Percentiles rank a stretch among this genome's conserved stretches.
These are phyloP conservation scores for Ochetophila trinervis DNA, from an alignment of 306 rosid genomes.

Conservation along the genomic window DNA sequence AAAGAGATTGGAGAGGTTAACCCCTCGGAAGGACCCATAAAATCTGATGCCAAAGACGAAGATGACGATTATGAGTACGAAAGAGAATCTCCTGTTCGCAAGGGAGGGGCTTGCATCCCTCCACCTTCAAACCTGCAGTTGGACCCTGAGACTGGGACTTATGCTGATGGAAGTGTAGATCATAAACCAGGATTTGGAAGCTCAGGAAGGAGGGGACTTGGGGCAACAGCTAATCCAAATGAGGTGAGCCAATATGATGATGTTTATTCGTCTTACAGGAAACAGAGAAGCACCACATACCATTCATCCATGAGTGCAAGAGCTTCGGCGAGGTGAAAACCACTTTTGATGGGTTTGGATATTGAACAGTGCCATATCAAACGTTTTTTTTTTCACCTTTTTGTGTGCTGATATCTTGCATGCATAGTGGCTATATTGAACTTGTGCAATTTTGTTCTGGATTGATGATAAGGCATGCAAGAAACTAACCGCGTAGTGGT, in stretches of 20 bases:
- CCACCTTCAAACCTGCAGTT: slow-evolving; percentile 89
- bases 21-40: slow-evolving; percentile 87
- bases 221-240: slow-evolving; percentile 79
- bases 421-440: too few relatives aligned
- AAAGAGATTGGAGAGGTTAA: slow-evolving; percentile 95
- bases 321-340: slow-evolving; percentile 55
- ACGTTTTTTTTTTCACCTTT: background rate
- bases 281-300: slow-evolving; percentile 91
- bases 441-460: too few relatives aligned
- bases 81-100: slow-evolving; percentile 50
- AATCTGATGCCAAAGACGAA: slow-evolving; percentile 64
- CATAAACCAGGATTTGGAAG: slow-evolving; percentile 61
- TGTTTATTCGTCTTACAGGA: slow-evolving; percentile 93
- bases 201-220: slow-evolving; percentile 84
- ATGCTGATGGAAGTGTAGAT: slow-evolving; percentile 82
- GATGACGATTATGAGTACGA: slow-evolving; percentile 57
- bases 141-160: slow-evolving; percentile 87
- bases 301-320: slow-evolving; percentile 92
- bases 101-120: slow-evolving; percentile 98
- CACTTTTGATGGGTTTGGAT: background rate
- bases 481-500: too few relatives aligned
- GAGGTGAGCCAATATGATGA: slow-evolving; percentile 93
- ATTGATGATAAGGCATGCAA: too few relatives aligned
- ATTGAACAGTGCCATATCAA: background rate
- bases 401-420: background rate